phyloP scores from a whole-genome alignment of 306 rosid species.

The Trichosanthes cucumerina region DNA sequence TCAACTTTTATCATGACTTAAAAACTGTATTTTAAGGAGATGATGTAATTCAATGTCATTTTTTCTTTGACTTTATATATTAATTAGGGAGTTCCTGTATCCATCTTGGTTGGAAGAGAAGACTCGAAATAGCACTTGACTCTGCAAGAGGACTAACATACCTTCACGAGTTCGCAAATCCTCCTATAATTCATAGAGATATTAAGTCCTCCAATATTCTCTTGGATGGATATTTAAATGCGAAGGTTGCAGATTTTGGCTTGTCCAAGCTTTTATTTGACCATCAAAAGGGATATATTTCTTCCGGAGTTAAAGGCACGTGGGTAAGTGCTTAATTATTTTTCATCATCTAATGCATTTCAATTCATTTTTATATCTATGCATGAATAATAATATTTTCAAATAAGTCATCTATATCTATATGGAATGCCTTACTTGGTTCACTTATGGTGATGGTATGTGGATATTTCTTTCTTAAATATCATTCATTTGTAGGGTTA shows the following conservation, averaged over 20 bases:
- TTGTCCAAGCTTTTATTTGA: conserved; percentile 60
- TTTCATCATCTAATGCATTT: background rate
- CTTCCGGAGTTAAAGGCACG: conserved; percentile 83
- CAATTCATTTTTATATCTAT: no score
- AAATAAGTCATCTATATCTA: background rate
- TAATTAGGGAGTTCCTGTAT: conserved; percentile 67
- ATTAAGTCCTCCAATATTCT: conserved; percentile 71
- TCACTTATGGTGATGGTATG: background rate
- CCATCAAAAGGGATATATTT: conserved; percentile 35
- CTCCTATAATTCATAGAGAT: conserved; percentile 78
- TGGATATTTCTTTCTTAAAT: background rate
- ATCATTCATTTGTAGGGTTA: conserved; percentile 40
- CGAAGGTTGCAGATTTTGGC: conserved; percentile 84
- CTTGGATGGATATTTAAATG: conserved; percentile 46
- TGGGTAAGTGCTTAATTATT: conserved; percentile 34
- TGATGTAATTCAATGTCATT: background rate
- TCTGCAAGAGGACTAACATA: conserved; percentile 72
- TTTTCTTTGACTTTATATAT: background rate
- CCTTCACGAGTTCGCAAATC: conserved; percentile 69
- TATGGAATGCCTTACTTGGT: background rate
- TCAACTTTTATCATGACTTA: background rate
- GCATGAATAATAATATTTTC: no score
- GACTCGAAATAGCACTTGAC: conserved; percentile 54
- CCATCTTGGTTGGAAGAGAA: conserved; percentile 61
- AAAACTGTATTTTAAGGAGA: background rate